phyloP scores from a whole-genome alignment of 768 basidiomycete species.

The Rhodocollybia butyracea region DNA sequence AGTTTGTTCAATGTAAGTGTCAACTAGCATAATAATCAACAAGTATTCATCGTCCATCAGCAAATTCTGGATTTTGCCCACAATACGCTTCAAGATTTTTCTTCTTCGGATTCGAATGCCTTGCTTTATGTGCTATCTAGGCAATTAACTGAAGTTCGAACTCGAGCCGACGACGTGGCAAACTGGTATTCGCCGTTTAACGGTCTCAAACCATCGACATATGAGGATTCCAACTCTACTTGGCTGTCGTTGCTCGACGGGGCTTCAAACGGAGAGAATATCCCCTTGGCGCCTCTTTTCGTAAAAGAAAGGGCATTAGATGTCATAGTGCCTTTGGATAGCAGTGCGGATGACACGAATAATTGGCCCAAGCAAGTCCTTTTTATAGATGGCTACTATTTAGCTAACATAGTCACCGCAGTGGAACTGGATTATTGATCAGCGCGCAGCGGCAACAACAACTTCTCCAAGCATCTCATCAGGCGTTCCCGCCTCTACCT shows the following conservation, averaged over 20 bases:
- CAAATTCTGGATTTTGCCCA: slow-evolving; percentile 46
- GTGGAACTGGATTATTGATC: slow-evolving; percentile 51
- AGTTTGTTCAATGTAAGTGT: slow-evolving; percentile 59
- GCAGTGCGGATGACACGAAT: slow-evolving; percentile 52
- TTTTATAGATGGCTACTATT: slow-evolving; percentile 28
- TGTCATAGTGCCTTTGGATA: slow-evolving; percentile 74
- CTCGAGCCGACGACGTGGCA: slow-evolving; percentile 57
- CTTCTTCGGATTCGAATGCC: slow-evolving; percentile 32
- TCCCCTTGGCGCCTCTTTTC: slow-evolving; percentile 70
- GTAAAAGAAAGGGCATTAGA: slow-evolving; percentile 68
- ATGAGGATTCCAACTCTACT: slow-evolving; percentile 47
- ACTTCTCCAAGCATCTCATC: slow-evolving; percentile 47
- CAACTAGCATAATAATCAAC: background rate
- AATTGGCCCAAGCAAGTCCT: slow-evolving; percentile 65
- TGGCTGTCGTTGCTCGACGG: slow-evolving; percentile 72
- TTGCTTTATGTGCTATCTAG: slow-evolving; percentile 47
- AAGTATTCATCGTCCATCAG: slow-evolving; percentile 63
- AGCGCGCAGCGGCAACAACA: slow-evolving; percentile 42
- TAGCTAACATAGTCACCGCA: slow-evolving; percentile 28
- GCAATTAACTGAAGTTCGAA: slow-evolving; percentile 47
- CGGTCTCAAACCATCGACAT: slow-evolving; percentile 46
- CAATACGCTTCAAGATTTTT: slow-evolving; percentile 40
- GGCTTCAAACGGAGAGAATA: slow-evolving; percentile 65
- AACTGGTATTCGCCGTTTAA: slow-evolving; percentile 67
- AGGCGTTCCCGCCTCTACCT: slow-evolving; percentile 67